Conservation (phyloP, 257 asterid species). For the Solanum bulbocastanum region DNA sequence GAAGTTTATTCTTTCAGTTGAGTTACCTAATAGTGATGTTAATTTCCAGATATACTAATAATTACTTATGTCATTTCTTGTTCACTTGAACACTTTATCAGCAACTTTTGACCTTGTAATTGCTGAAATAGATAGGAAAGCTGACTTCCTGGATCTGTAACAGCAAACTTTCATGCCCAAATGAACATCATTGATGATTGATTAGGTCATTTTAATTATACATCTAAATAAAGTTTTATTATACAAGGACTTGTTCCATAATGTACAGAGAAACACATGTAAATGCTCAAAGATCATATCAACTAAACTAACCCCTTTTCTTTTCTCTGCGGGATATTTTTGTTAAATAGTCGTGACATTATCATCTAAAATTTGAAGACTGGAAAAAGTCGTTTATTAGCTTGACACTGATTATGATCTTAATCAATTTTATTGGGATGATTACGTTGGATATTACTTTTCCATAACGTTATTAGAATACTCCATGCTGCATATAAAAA, state of each 20-base stretch:
- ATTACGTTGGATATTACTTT: not conserved
- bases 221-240: not conserved
- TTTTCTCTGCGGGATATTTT: not conserved
- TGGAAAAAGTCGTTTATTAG: not conserved
- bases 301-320: not conserved
- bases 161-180: not conserved
- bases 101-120: not conserved
- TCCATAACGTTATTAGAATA: not conserved
- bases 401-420: not conserved
- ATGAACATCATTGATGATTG: not conserved
- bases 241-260: not conserved
- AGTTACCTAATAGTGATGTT: not conserved
- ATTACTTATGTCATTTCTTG: not conserved
- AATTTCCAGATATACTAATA: not conserved
- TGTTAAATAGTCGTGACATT: not conserved
- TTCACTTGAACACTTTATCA: not conserved
- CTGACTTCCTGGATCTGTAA: not conserved
- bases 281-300: not conserved
- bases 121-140: not conserved
- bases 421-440: not conserved
- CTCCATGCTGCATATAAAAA: not conserved
- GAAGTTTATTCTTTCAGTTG: not conserved
- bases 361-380: not conserved
- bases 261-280: not conserved
- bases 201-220: not conserved